Evolutionary conservation across 2,329 filamentous ascomycete species (phyloP).

Genomic region (Colletotrichum navitas): DNA sequence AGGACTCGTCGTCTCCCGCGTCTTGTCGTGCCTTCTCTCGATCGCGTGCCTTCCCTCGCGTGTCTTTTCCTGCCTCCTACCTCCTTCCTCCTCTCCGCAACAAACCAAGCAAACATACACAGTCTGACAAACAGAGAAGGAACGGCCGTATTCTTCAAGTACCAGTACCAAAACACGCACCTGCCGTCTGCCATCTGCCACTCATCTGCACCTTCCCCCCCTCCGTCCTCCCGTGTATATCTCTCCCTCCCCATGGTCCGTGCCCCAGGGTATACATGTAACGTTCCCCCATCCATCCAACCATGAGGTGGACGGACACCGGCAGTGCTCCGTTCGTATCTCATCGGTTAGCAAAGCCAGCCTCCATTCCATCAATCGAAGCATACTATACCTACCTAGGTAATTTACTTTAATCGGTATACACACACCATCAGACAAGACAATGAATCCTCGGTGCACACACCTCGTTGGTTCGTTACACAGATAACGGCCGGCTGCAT

Average conservation of each 20-base stretch:
- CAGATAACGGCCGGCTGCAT: slow-evolving; percentile 19
- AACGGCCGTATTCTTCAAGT: background rate
- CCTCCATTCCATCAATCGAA: background rate
- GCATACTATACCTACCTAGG: no score
- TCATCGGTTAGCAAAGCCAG: background rate
- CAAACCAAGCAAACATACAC: background rate
- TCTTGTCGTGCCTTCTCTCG: no score
- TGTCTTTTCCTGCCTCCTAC: no score
- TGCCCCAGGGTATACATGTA: slow-evolving; percentile 38
- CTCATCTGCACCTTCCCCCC: background rate
- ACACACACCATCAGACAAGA: no score
- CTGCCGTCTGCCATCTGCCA: background rate
- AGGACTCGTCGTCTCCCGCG: no score
- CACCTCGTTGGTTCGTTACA: slow-evolving; percentile 32
- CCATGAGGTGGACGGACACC: no score
- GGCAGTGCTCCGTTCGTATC: background rate
- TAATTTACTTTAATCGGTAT: no score
- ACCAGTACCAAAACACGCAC: background rate
- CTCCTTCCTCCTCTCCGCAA: background rate
- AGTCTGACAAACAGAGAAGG: background rate
- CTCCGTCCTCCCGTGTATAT: background rate
- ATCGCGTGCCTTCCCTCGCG: background rate
- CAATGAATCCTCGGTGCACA: no score
- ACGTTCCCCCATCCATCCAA: slow-evolving; percentile 38
- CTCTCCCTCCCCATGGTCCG: background rate